Evolutionary conservation across 108 stramenopile species (phyloP).

Genomic region (Nitzschia sp.): DNA sequence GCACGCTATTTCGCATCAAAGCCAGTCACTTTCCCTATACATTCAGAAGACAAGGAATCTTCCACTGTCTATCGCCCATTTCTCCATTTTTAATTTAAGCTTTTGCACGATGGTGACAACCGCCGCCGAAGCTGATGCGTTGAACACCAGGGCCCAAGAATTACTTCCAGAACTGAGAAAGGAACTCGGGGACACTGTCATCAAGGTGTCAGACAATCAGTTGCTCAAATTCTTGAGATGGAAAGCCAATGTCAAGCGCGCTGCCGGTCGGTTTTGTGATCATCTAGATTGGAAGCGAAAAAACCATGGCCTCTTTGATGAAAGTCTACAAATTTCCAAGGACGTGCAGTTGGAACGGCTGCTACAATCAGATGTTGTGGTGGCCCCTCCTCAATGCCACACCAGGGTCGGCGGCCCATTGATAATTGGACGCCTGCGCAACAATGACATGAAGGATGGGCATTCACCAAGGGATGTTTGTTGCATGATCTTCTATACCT

Average conservation of each 20-base stretch:
- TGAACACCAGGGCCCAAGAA: slow-evolving; percentile 13
- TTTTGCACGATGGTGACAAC: too few species aligned
- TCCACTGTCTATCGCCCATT: too few species aligned
- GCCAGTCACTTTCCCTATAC: too few species aligned
- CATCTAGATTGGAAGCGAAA: slow-evolving; percentile 21
- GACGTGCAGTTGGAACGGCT: slow-evolving; percentile 32
- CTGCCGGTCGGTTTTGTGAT: slow-evolving; percentile 34
- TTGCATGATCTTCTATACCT: slow-evolving; percentile 40
- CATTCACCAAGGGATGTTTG: slow-evolving; percentile 28
- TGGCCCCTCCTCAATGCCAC: slow-evolving; percentile 17
- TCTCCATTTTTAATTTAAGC: too few species aligned
- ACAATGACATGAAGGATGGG: slow-evolving; percentile 51
- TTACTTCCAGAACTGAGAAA: slow-evolving; percentile 13
- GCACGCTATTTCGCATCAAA: too few species aligned
- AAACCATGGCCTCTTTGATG: slow-evolving; percentile 36
- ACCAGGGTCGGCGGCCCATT: slow-evolving; percentile 32
- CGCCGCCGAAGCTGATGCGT: too few species aligned
- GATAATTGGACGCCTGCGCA: slow-evolving; percentile 37
- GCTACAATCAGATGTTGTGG: slow-evolving; percentile 27
- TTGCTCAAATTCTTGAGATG: slow-evolving; percentile 39
- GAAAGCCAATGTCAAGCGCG: slow-evolving; percentile 42
- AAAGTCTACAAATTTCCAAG: slow-evolving; percentile 13
- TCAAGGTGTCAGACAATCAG: slow-evolving; percentile 14
- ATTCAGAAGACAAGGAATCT: too few species aligned
- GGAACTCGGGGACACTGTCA: background rate